Conservation (phyloP, 2,329 filamentous ascomycete species). For the Sarocladium brachiariae region DNA sequence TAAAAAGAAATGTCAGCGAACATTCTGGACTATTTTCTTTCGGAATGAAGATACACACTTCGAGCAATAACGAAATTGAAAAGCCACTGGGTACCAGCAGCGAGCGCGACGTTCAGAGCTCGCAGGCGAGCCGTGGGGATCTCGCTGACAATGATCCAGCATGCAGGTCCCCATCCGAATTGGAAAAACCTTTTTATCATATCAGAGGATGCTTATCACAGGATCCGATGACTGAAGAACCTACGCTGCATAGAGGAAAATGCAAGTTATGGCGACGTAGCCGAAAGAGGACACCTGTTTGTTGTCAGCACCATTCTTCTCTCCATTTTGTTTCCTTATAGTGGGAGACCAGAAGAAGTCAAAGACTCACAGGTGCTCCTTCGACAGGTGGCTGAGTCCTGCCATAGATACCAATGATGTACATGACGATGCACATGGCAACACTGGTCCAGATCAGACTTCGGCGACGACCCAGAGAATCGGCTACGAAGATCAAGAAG, state of each 20-base stretch:
- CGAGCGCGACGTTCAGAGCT: conserved; percentile 61
- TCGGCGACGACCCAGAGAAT: conserved; percentile 58
- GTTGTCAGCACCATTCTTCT: neutral
- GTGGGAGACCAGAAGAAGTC: too few species aligned
- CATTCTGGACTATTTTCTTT: neutral
- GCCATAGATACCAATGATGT: conserved; percentile 66
- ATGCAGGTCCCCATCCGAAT: conserved; percentile 63
- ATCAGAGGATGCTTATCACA: conserved; percentile 14
- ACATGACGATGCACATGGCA: conserved; percentile 56
- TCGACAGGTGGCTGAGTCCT: conserved; percentile 50
- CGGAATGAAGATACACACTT: conserved; percentile 23
- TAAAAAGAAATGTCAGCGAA: conserved; percentile 11
- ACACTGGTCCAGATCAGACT: conserved; percentile 58
- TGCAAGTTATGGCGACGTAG: conserved; percentile 63
- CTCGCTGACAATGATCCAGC: conserved; percentile 65
- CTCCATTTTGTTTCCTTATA: too few species aligned
- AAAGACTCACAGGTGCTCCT: conserved; percentile 33
- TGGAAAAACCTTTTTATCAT: conserved; percentile 47
- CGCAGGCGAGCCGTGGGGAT: conserved; percentile 62
- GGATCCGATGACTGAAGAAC: conserved; percentile 12
- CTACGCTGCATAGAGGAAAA: conserved; percentile 61
- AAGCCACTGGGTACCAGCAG: conserved; percentile 63
- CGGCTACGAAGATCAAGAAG: conserved; percentile 62
- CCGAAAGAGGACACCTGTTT: conserved; percentile 54
- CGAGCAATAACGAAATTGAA: conserved; percentile 69